phyloP scores from a whole-genome alignment of 371 early-diverging fungal species.

The Funneliformis caledonium region DNA sequence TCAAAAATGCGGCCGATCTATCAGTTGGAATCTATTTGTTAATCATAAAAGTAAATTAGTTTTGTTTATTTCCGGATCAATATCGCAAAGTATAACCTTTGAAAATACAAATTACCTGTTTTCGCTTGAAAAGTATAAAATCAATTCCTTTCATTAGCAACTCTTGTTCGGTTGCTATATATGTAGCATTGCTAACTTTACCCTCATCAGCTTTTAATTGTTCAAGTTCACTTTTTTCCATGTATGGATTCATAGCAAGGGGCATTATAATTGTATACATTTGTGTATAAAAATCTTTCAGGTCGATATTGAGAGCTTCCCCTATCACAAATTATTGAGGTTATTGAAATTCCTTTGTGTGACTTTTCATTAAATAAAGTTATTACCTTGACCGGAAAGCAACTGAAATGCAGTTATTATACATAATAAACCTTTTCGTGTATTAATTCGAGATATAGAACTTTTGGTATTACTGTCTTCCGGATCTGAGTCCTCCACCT shows the following conservation, averaged over 20 bases:
- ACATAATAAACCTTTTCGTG: conserved; percentile 79
- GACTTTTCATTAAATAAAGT: neutral
- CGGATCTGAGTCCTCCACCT: neutral
- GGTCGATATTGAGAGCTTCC: conserved; percentile 85
- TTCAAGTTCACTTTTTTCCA: conserved; percentile 49
- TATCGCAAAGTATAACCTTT: neutral
- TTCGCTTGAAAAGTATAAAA: conserved; percentile 78
- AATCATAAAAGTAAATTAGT: neutral
- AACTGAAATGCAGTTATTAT: conserved; percentile 87
- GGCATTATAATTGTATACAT: conserved; percentile 78
- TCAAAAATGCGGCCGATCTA: conserved; percentile 71
- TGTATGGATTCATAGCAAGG: conserved; percentile 66
- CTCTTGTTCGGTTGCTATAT: conserved; percentile 71
- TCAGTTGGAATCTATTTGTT: conserved; percentile 63
- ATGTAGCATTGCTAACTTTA: conserved; percentile 39
- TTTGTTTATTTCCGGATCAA: neutral
- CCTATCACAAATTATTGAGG: conserved; percentile 45
- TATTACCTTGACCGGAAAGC: conserved; percentile 75
- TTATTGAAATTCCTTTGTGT: neutral
- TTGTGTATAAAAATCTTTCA: conserved; percentile 82
- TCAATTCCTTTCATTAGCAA: conserved; percentile 80
- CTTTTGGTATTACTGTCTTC: neutral
- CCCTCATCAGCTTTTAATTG: conserved; percentile 40
- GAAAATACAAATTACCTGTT: conserved; percentile 56
- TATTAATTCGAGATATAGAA: conserved; percentile 43